Conservation (phyloP, 345 rosid genomes). For the Rhizophora apiculata region DNA sequence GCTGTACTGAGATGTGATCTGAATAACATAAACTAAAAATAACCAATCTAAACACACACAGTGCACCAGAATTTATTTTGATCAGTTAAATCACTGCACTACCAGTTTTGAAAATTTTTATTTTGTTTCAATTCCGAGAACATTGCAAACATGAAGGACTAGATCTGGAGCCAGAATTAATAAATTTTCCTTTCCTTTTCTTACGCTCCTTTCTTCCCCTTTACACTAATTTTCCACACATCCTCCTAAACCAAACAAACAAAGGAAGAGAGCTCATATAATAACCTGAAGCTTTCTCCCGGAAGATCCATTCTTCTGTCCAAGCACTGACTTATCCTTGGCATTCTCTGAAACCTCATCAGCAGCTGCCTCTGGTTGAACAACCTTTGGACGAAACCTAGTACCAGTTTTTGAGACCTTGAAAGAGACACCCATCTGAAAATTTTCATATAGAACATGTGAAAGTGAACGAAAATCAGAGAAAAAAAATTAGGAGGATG, state of each 20-base stretch:
- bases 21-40: neutral
- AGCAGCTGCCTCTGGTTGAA: conserved; percentile 32
- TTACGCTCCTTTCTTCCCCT: too few relatives aligned
- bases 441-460: neutral
- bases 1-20: conserved; percentile 1
- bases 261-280: too few relatives aligned
- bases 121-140: too few relatives aligned
- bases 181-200: too few relatives aligned
- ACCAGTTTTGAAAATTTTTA: too few relatives aligned
- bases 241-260: too few relatives aligned
- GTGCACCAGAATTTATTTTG: too few relatives aligned
- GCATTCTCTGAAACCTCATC: conserved; percentile 39
- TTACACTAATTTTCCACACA: too few relatives aligned
- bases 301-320: conserved; percentile 22
- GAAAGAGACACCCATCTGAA: conserved; percentile 64
- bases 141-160: too few relatives aligned
- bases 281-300: conserved; percentile 45
- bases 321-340: conserved; percentile 27
- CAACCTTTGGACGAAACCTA: conserved; percentile 54
- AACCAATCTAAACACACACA: neutral
- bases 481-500: neutral
- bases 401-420: conserved; percentile 62
- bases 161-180: too few relatives aligned
- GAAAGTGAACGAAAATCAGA: neutral
- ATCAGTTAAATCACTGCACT: too few relatives aligned